These are phyloP conservation scores for Lactifluus subvellereus DNA, from an alignment of 768 basidiomycete species.

Conservation along the genomic window DNA sequence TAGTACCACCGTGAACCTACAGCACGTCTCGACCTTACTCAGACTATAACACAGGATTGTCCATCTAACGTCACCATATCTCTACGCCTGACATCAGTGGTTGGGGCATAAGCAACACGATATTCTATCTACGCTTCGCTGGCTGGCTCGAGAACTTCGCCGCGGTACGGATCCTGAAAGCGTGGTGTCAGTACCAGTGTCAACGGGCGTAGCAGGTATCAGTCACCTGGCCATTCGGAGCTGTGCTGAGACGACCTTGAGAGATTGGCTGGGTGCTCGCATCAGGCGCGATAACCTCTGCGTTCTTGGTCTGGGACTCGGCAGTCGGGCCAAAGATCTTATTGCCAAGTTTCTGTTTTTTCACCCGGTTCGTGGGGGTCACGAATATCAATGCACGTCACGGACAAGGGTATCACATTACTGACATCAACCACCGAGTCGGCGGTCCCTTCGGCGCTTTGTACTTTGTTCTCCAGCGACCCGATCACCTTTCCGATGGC, in stretches of 20 bases:
- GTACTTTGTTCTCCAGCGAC: background rate
- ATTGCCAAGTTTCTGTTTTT: constrained; percentile 1
- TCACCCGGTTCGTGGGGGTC: background rate
- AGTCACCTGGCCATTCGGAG: constrained; percentile 4
- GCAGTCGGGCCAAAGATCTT: constrained; percentile 1
- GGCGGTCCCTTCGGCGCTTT: background rate
- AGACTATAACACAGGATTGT: no score
- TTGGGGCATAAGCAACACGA: background rate
- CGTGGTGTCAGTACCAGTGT: background rate
- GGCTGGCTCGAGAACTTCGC: background rate
- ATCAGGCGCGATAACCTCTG: background rate
- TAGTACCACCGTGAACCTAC: no score
- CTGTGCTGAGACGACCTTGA: constrained; percentile 7
- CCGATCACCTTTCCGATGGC: background rate
- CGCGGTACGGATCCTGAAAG: constrained; percentile 2
- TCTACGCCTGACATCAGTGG: no score
- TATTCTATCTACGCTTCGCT: background rate
- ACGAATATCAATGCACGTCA: background rate
- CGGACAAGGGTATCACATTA: background rate
- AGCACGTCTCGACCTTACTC: no score
- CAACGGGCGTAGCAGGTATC: background rate
- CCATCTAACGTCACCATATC: no score
- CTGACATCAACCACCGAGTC: background rate
- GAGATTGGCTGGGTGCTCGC: background rate
- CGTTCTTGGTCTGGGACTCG: background rate